Conservation (phyloP, 2,329 filamentous ascomycete species). For the Penicillium sp. region DNA sequence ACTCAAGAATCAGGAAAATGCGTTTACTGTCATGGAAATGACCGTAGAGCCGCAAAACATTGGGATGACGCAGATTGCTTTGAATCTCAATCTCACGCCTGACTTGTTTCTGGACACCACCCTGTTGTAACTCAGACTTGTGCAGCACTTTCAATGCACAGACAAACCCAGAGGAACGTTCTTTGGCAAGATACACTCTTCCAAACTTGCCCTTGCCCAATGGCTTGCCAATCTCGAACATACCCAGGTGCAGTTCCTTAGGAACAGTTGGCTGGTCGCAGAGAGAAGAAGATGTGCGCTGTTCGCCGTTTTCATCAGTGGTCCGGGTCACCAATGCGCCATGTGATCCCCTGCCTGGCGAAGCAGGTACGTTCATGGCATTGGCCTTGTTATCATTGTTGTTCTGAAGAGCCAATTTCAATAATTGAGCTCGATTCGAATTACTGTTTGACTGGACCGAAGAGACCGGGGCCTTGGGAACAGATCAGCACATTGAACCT, state of each 20-base stretch:
- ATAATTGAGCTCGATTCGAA: constrained; percentile 70
- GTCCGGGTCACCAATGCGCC: constrained; percentile 35
- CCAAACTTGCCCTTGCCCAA: constrained; percentile 86
- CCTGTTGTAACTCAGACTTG: constrained; percentile 76
- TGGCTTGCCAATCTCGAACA: constrained; percentile 89
- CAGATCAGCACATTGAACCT: constrained; percentile 20
- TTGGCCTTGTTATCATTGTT: constrained; percentile 62
- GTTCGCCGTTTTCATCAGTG: constrained; percentile 48
- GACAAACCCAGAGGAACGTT: constrained; percentile 73
- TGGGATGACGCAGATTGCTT: constrained; percentile 79
- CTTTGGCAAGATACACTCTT: constrained; percentile 77
- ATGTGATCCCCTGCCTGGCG: constrained; percentile 60
- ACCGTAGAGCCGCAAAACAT: constrained; percentile 77
- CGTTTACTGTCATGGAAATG: constrained; percentile 88
- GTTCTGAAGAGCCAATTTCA: constrained; percentile 80
- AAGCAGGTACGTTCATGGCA: constrained; percentile 53
- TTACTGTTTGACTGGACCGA: constrained; percentile 47
- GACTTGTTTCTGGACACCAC: constrained; percentile 81
- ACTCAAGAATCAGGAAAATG: constrained; percentile 83
- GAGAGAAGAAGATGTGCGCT: constrained; percentile 43
- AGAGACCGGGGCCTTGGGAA: constrained; percentile 45
- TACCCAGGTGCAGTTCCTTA: constrained; percentile 74
- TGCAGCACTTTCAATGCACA: constrained; percentile 83
- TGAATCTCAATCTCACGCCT: constrained; percentile 87
- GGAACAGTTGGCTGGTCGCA: constrained; percentile 54